Evolutionary conservation across 331 rosid species (phyloP).

Genomic region (Ulmus americana): DNA sequence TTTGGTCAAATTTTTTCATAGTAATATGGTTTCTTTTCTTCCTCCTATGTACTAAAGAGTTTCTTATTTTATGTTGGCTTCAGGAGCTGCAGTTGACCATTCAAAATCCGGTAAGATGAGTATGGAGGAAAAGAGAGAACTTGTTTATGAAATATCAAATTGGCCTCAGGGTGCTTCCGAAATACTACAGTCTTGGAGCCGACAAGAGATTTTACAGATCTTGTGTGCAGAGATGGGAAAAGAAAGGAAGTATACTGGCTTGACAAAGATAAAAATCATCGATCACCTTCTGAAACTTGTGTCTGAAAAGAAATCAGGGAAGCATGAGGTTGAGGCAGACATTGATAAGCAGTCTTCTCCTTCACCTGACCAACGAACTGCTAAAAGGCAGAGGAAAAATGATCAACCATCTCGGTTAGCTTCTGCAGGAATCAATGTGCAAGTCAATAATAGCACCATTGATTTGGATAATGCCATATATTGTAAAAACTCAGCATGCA

Average conservation of each 20-base stretch:
- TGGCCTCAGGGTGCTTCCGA: conserved; percentile 75
- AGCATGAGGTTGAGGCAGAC: conserved; percentile 36
- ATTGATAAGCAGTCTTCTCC: conserved; percentile 49
- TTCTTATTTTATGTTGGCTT: conserved; percentile 21
- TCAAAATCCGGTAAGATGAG: conserved; percentile 58
- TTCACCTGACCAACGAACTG: conserved; percentile 49
- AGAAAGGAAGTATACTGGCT: conserved; percentile 96
- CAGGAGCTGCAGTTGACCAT: conserved; percentile 55
- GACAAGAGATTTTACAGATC: conserved; percentile 82
- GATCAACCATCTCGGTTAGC: conserved; percentile 68
- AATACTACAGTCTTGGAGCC: conserved; percentile 84
- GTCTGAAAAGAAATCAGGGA: conserved; percentile 66
- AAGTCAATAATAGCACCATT: conserved; percentile 32
- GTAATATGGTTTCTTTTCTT: background rate
- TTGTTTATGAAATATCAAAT: conserved; percentile 72
- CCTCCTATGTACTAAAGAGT: no score
- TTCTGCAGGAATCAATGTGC: conserved; percentile 37
- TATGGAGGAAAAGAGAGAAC: conserved; percentile 76
- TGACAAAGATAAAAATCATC: conserved; percentile 83
- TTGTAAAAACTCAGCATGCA: conserved; percentile 95
- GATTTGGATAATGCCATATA: conserved; percentile 29
- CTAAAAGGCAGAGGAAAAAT: conserved; percentile 80
- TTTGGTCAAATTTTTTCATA: background rate
- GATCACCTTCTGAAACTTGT: conserved; percentile 89
- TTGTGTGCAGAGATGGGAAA: conserved; percentile 96